phyloP scores from a whole-genome alignment of 2,329 filamentous ascomycete genomes.

The Fusarium nelsonii region DNA sequence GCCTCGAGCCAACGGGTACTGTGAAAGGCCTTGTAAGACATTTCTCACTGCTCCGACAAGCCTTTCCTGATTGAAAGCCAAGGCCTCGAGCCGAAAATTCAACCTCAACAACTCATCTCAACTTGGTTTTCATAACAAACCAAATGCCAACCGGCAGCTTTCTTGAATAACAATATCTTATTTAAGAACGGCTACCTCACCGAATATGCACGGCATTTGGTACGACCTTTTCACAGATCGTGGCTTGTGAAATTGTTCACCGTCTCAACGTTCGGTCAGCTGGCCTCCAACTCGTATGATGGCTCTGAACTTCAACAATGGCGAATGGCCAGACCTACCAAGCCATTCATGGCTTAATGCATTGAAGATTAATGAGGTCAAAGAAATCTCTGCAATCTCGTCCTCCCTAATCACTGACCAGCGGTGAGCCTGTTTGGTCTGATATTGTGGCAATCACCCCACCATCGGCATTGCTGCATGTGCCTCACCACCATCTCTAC shows the following conservation, averaged over 20 bases:
- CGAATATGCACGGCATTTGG: constrained; percentile 38
- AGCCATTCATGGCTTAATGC: constrained; percentile 17
- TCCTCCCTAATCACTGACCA: constrained; percentile 33
- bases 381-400: constrained; percentile 12
- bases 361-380: constrained; percentile 9
- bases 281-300: constrained; percentile 44
- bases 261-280: constrained; percentile 44
- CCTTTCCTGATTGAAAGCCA: neutral
- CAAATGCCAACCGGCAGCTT: constrained; percentile 7
- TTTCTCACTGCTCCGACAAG: neutral
- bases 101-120: constrained; percentile 13
- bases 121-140: constrained; percentile 1
- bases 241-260: constrained; percentile 44
- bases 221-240: constrained; percentile 37
- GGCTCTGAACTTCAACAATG: constrained; percentile 5
- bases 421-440: constrained; percentile 41
- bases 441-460: constrained; percentile 39
- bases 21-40: too few species aligned
- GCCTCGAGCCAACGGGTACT: too few species aligned
- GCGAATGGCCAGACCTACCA: constrained; percentile 17
- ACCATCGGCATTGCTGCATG: constrained; percentile 35
- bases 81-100: constrained; percentile 4
- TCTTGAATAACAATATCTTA: constrained; percentile 8
- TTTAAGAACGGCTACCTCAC: constrained; percentile 15
- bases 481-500: constrained; percentile 29